These are phyloP conservation scores for Bodo saltans DNA, from an alignment of 78 protist species.

Conservation along the genomic window DNA sequence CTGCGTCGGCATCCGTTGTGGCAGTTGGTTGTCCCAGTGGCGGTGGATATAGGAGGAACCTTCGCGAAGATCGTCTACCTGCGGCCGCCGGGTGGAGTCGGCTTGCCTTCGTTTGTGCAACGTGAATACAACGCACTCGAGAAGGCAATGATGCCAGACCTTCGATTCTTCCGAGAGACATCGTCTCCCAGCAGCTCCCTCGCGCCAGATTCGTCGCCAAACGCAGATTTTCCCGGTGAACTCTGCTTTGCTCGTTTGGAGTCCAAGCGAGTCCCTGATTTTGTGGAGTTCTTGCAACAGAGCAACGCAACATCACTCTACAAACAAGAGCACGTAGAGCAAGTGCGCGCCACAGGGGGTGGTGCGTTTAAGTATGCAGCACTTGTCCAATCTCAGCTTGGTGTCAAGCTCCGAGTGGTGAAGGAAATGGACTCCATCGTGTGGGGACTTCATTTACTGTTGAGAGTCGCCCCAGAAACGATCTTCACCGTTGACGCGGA, in stretches of 20 bases:
- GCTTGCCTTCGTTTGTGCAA: no score
- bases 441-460: not conserved
- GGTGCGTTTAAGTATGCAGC: not conserved
- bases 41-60: slow-evolving; percentile 24
- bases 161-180: not conserved
- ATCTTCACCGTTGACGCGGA: not conserved
- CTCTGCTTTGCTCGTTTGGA: not conserved
- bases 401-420: not conserved
- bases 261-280: not conserved
- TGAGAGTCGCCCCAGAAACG: not conserved
- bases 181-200: not conserved
- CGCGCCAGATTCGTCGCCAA: no score
- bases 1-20: not conserved
- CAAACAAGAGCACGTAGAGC: not conserved
- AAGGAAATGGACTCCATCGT: not conserved
- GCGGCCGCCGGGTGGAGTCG: not conserved
- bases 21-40: not conserved
- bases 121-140: not conserved
- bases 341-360: slow-evolving; percentile 20
- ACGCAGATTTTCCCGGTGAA: not conserved
- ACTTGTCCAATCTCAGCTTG: not conserved
- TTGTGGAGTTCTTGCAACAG: not conserved
- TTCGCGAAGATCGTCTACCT: slow-evolving; percentile 15
- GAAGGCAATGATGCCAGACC: not conserved
- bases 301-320: not conserved